These are phyloP conservation scores for Sarocladium strictum DNA, from an alignment of 2,329 filamentous ascomycete genomes.

Conservation along the genomic window DNA sequence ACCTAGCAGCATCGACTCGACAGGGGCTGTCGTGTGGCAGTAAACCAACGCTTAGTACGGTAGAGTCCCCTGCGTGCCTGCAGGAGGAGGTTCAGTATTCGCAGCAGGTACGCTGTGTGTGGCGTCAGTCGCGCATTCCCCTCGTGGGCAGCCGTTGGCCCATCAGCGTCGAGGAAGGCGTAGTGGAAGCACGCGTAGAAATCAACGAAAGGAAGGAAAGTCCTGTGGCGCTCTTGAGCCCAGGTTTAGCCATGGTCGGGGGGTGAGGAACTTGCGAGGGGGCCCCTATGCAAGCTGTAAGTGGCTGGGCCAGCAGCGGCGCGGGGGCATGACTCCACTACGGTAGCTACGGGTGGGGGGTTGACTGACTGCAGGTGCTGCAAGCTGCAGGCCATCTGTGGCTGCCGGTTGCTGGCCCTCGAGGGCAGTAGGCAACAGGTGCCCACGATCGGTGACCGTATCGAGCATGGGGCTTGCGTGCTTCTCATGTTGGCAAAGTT, in stretches of 20 bases:
- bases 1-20: too few relatives aligned
- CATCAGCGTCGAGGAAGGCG: constrained; percentile 1
- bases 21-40: not conserved
- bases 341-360: not conserved
- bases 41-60: too few relatives aligned
- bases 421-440: not conserved
- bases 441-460: not conserved
- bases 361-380: not conserved
- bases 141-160: not conserved
- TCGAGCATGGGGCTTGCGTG: too few relatives aligned
- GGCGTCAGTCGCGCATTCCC: not conserved
- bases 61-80: too few relatives aligned
- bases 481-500: too few relatives aligned
- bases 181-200: constrained; percentile 2
- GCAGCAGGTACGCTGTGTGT: not conserved
- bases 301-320: not conserved
- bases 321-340: not conserved
- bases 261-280: not conserved
- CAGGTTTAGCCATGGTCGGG: not conserved
- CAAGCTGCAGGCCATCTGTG: not conserved
- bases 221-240: constrained; percentile 4
- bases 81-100: too few relatives aligned
- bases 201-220: not conserved
- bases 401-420: not conserved
- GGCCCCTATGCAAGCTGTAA: not conserved